Percentiles rank a stretch among this genome's conserved stretches.
Evolutionary conservation across 2,329 filamentous ascomycete species (phyloP).

Genomic region (Metarhizium rileyi): DNA sequence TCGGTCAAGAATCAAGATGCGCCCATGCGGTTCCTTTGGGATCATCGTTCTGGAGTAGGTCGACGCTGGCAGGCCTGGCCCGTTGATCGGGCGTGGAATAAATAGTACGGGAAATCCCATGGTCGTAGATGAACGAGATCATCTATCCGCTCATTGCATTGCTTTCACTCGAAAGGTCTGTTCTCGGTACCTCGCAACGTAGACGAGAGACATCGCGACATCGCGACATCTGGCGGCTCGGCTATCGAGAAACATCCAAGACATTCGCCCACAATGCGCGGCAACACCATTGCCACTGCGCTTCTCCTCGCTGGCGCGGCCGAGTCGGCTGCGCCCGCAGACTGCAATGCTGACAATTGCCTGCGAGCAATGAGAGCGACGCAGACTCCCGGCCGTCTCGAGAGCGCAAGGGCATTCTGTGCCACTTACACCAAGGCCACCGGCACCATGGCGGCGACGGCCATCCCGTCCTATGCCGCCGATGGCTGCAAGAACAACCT

Average conservation of each 20-base stretch:
- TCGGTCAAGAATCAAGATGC: not conserved
- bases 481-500: slow-evolving; percentile 13
- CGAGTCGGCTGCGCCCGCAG: slow-evolving; percentile 2
- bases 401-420: slow-evolving; percentile 24
- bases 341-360: slow-evolving; percentile 27
- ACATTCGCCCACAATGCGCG: slow-evolving; percentile 1
- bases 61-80: not conserved
- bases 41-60: not conserved
- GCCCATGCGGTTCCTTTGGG: not conserved
- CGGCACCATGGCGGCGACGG: slow-evolving; percentile 4
- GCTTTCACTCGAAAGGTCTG: not conserved
- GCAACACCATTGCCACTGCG: slow-evolving; percentile 2
- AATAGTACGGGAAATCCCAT: not conserved
- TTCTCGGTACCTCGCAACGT: not conserved
- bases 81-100: not conserved
- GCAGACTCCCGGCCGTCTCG: slow-evolving; percentile 21
- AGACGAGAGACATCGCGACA: not conserved
- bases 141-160: not conserved
- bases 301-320: slow-evolving; percentile 3
- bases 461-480: slow-evolving; percentile 13
- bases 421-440: slow-evolving; percentile 13
- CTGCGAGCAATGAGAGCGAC: slow-evolving; percentile 26
- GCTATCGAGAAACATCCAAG: not conserved
- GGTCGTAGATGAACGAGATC: not conserved
- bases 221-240: not conserved